Evolutionary conservation across 768 basidiomycete species (phyloP), one percentile per base, ranked within the genome.

Genomic region (Suillus decipiens): DNA sequence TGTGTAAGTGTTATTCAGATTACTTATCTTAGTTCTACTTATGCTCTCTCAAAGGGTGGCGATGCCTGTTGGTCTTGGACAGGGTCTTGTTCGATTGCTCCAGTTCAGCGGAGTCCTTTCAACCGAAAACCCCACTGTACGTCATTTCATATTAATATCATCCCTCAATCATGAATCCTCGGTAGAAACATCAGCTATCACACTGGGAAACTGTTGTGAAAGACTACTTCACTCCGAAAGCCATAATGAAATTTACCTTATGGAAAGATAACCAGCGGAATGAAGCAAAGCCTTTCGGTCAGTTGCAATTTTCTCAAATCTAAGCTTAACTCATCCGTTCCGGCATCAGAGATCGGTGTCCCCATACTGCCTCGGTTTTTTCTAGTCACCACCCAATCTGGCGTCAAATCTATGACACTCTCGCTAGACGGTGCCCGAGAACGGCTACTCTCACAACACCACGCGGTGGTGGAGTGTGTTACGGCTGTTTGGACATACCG

Each of bases 281-380:
- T 31, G 93, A 93, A 70, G 91, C 92, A 37, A 94, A 92, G 69
- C 89, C 89, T 10, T 93, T 95, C 68, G 91, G 92, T 93, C 61
- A 36, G 14, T 61, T 56, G 6, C 0, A 28, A 58, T 2, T 78
- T 39, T 28, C 57, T 56, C 28, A 2, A 39, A 42, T 67, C 47
- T 65, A 51, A 34, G 41, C 59, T 47, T 62, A 63, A 59, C 62
- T 62, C 58, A 67, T 65, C 55, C 39, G 48, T 61, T 67, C 62
- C 22, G 43, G 59, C 53, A 61, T 24, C 72, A 93, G 92, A 93
- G 78, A 90, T 95, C 65, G 88, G 88, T 59, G 84, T 87, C 50
- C 89, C 87, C 33, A 91, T 92, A 63, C 79, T 93, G 39, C 90
- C 92, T 14, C 88, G 91, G 33, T 94, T 94, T 76, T 92, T 93